phyloP scores from a whole-genome alignment of 805 yeast species.

The Candida stauntonica region DNA sequence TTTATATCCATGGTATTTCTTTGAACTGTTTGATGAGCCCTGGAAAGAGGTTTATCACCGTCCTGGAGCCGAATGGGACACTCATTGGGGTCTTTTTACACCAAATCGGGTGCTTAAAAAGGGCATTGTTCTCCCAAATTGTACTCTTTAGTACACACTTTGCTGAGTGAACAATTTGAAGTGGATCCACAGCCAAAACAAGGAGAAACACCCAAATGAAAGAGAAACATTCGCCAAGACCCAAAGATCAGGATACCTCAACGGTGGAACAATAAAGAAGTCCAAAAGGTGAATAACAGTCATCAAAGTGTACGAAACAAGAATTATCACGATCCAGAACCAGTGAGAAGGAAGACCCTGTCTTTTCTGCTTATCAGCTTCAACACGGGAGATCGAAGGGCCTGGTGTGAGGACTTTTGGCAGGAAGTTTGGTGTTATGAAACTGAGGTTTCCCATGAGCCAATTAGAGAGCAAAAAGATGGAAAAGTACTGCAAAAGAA shows the following conservation, averaged over 20 bases:
- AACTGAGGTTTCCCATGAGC: slow-evolving; percentile 64
- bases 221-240: slow-evolving; percentile 68
- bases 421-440: slow-evolving; percentile 42
- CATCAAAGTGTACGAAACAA: slow-evolving; percentile 50
- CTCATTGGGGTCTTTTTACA: slow-evolving; percentile 67
- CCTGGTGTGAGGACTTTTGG: slow-evolving; percentile 42
- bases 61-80: slow-evolving; percentile 52
- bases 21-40: slow-evolving; percentile 71
- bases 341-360: slow-evolving; percentile 44
- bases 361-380: slow-evolving; percentile 32
- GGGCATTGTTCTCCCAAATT: slow-evolving; percentile 37
- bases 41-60: slow-evolving; percentile 57
- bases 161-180: slow-evolving; percentile 43
- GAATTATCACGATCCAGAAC: slow-evolving; percentile 47
- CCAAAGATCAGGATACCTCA: slow-evolving; percentile 77
- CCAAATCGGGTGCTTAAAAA: slow-evolving; percentile 43
- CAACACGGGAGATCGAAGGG: slow-evolving; percentile 35
- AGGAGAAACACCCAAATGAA: slow-evolving; percentile 68
- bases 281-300: slow-evolving; percentile 53
- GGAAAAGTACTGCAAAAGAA: slow-evolving; percentile 67
- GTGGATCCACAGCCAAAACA: slow-evolving; percentile 83
- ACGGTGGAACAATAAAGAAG: slow-evolving; percentile 45
- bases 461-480: slow-evolving; percentile 66
- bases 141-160: slow-evolving; percentile 4
- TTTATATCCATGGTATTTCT: slow-evolving; percentile 55